A percentile compares a stretch with the other conserved stretches of the same genome.
These are phyloP conservation scores for Heliocybe sulcata DNA, from an alignment of 1,284 basidiomycete genomes.

Conservation along the genomic window DNA sequence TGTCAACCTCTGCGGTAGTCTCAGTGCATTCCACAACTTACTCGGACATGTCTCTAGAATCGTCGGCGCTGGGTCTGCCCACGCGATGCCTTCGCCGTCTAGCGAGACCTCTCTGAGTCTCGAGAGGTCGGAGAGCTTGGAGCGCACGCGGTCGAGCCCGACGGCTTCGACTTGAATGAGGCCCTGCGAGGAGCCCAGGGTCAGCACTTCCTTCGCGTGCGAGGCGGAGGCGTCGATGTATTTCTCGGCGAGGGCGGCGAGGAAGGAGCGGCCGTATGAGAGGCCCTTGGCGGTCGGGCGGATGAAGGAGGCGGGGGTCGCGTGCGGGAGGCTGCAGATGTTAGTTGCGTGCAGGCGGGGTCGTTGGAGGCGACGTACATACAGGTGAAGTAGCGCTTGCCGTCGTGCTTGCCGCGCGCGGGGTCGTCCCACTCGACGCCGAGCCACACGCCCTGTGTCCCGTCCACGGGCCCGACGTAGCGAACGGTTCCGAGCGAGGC, in stretches of 20 bases:
- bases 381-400: conserved; percentile 74
- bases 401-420: conserved; percentile 79
- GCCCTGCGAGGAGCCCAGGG: conserved; percentile 77
- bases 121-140: conserved; percentile 61
- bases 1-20: not conserved
- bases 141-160: conserved; percentile 70
- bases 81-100: conserved; percentile 59
- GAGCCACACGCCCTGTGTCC: conserved; percentile 72
- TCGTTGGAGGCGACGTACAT: conserved; percentile 38
- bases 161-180: conserved; percentile 86
- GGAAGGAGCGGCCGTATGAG: conserved; percentile 62
- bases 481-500: conserved; percentile 61
- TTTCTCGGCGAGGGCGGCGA: conserved; percentile 67
- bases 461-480: conserved; percentile 63
- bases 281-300: conserved; percentile 47
- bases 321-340: conserved; percentile 11
- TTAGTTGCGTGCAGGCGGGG: conserved; percentile 3
- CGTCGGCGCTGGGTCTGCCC: conserved; percentile 42
- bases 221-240: conserved; percentile 63
- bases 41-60: conserved; percentile 63
- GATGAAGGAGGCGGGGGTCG: conserved; percentile 67
- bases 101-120: conserved; percentile 74
- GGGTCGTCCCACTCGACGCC: conserved; percentile 96
- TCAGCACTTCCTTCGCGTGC: conserved; percentile 48
- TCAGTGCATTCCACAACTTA: conserved; percentile 30